Evolutionary conservation across 495 filamentous ascomycete species (phyloP).

Genomic region (Lasiosphaeria ovina): DNA sequence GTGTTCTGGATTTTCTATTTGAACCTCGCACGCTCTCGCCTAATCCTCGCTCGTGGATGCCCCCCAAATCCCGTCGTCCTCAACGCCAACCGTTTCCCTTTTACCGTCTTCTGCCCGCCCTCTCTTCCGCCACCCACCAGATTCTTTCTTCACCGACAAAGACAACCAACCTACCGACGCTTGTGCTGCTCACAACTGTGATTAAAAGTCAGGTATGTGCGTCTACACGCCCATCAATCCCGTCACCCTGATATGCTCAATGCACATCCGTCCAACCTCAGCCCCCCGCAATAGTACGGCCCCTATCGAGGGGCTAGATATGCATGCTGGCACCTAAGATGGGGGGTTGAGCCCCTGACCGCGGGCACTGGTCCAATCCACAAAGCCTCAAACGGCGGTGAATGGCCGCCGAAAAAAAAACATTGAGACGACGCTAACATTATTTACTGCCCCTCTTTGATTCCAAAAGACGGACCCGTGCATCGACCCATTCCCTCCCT

Average conservation of each 20-base stretch:
- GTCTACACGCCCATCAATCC: too few relatives aligned
- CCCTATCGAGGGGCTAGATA: neutral
- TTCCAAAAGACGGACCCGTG: neutral
- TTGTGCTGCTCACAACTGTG: too few relatives aligned
- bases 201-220: too few relatives aligned
- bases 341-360: too few relatives aligned
- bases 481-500: neutral
- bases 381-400: constrained; percentile 23
- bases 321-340: neutral
- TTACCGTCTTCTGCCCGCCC: neutral
- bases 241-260: constrained; percentile 1
- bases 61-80: neutral
- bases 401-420: constrained; percentile 21
- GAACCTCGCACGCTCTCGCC: constrained; percentile 9
- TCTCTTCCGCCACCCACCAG: too few relatives aligned
- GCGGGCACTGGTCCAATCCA: constrained; percentile 1
- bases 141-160: constrained; percentile 3
- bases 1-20: constrained; percentile 20
- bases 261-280: neutral
- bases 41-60: neutral
- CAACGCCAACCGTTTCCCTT: too few relatives aligned
- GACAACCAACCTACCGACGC: neutral
- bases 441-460: constrained; percentile 24
- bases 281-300: neutral
- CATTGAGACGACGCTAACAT: constrained; percentile 23